Conservation (phyloP, 2,329 filamentous ascomycete species). For the Clarireedia hainanense region DNA sequence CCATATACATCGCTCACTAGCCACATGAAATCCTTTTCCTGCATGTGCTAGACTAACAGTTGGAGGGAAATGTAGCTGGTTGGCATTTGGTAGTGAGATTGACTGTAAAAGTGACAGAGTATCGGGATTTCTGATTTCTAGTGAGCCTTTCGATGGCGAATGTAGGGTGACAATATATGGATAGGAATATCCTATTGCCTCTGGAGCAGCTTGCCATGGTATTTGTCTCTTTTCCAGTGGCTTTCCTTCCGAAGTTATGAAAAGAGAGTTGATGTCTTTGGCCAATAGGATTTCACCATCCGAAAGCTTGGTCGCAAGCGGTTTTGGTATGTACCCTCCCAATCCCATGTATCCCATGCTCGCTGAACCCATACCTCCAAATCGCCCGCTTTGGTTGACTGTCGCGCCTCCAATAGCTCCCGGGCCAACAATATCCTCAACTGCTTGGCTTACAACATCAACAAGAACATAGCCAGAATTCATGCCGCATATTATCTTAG, state of each 20-base stretch:
- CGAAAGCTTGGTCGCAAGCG: conserved; percentile 72
- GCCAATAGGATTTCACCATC: conserved; percentile 85
- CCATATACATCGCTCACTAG: conserved; percentile 88
- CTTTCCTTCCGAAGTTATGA: conserved; percentile 78
- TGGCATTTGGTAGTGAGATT: conserved; percentile 73
- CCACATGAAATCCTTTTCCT: conserved; percentile 90
- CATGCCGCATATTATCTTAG: conserved; percentile 81
- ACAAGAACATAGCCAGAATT: conserved; percentile 87
- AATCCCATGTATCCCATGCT: conserved; percentile 97
- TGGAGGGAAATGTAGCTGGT: conserved; percentile 81
- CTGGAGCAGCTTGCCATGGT: conserved; percentile 84
- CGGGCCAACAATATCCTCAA: conserved; percentile 72
- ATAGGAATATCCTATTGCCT: conserved; percentile 92
- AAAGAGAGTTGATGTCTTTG: conserved; percentile 95
- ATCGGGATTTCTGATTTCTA: conserved; percentile 89
- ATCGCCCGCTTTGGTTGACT: conserved; percentile 47
- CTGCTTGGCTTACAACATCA: conserved; percentile 65
- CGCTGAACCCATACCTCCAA: conserved; percentile 73
- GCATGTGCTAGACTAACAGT: conserved; percentile 92
- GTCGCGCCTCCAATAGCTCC: conserved; percentile 61
- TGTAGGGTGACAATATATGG: conserved; percentile 88
- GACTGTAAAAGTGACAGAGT: conserved; percentile 86
- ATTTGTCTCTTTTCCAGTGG: conserved; percentile 77
- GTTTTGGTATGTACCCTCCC: conserved; percentile 84
- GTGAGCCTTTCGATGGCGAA: conserved; percentile 68